Base-by-base conservation (phyloP, 2,329 filamentous ascomycete species). In the Dactylellina haptotyla region DNA sequence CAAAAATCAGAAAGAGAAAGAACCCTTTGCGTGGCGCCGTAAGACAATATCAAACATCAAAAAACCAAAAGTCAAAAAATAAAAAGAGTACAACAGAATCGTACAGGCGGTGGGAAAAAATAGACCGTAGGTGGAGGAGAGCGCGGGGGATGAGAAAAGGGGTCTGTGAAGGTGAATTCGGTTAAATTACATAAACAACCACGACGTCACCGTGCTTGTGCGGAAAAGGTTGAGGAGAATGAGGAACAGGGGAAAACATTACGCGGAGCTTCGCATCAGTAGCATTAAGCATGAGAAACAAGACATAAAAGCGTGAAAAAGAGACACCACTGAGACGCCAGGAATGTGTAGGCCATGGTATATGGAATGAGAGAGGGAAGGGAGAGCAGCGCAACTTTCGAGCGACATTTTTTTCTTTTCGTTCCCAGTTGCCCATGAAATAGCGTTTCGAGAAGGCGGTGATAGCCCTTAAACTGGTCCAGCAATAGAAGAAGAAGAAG, bases 161-260 rank as follows among this genome's bases (percentile, higher is more conserved):
- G 65, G 75, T n/a, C n/a, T n/a, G 74, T 43, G 75, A 75, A 75
- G 57, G 53, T 51, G 18, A 53, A 58, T 66, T 66, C 54, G 53
- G 59, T 73, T 73, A 73, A 66, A 66, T 73, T 73, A 73, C 69
- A 73, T 50, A 32, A 56, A 41, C 66, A 59, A 76, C 58, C 43
- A 30, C 58, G 18, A 62, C 50, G 64, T 58, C 46, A 23, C 45
- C 58, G 48, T 64, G 56, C 57, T 41, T 45, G 41, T 20, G 18
- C 23, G 12, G 41, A n/a, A n/a, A n/a, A 18, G 41, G 41, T 20
- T 20, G 41, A 34, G n/a, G 25, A 51, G 16, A 50, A 39, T 9
- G 23, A 26, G 25, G 37, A n/a, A 2, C 23, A 45, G 32, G 43
- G 20, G 28, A 43, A 54, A 46, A 46, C 48, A 75, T 37, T 23